Evolutionary conservation across 352 stramenopile genomes (phyloP), one percentile per base, ranked within the genome.

Genomic region (Globisporangium lucens): DNA sequence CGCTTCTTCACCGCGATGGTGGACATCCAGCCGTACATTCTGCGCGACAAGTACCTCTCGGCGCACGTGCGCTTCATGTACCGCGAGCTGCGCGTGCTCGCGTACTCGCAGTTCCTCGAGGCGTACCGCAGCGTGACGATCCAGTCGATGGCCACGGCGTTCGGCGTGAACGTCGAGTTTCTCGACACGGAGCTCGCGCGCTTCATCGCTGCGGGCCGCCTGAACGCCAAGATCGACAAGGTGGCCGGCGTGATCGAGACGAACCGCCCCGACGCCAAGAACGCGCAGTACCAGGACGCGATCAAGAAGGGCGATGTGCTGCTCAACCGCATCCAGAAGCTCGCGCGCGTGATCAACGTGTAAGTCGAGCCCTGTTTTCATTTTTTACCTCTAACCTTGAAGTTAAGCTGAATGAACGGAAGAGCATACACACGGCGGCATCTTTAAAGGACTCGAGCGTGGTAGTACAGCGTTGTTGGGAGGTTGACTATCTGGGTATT

Each of bases 141-240:
- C 61, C 76, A 89, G 46, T 98, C 91, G 47, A 99, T 99, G 97
- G 93, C 97, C 0, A 68, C 75, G 24, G 91, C 94, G n/a, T 99
- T 99, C 83, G 97, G 97, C 52, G 92, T 99, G 7, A 89, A 79
- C 6, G 77, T 93, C 15, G 84, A 89, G 33, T 99, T 99, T 69
- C 75, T 99, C 58, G 97, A 99, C 83, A 88, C 82, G 62, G 97
- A 99, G 73, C 90, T 99, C 12, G 97, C 95, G 66, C 90, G 95
- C 57, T 99, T 99, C 79, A 99, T 99, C 73, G 96, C 97, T 2
- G 93, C 96, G 1, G 93, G 96, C 2, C 89, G 97, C 38, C 77
- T 99, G 56, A 98, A 98, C 69, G 98, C 97, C 58, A 99, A 99
- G 82, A 99, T 99, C 78, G 97, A 99, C 81, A 99, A 99, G 83